These are phyloP conservation scores for Suhomyces kunorum DNA, from an alignment of 1,139 yeast genomes.

Conservation along the genomic window DNA sequence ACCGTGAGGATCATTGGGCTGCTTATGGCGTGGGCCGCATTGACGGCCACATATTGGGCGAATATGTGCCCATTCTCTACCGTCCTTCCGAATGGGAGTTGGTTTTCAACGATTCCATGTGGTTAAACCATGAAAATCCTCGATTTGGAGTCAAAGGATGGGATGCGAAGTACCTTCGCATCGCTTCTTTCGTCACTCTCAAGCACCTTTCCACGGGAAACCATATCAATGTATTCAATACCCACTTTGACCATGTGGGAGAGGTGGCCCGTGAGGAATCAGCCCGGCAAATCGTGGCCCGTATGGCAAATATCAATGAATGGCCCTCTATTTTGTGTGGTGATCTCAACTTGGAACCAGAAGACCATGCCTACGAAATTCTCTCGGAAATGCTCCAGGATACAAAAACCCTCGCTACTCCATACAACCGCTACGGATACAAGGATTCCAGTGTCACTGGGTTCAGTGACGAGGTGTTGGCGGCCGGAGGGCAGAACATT, in stretches of 20 bases:
- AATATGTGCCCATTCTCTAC: constrained; percentile 38
- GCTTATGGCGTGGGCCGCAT: constrained; percentile 39
- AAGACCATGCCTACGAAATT: constrained; percentile 25
- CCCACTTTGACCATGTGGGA: constrained; percentile 60
- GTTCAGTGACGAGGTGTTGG: constrained; percentile 39
- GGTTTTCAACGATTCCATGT: constrained; percentile 33
- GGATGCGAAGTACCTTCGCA: constrained; percentile 56
- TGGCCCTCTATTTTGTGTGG: constrained; percentile 45
- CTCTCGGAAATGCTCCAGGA: constrained; percentile 39
- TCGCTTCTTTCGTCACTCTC: constrained; percentile 47
- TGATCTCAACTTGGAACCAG: constrained; percentile 23
- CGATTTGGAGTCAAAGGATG: constrained; percentile 44
- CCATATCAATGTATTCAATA: constrained; percentile 48
- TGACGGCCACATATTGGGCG: constrained; percentile 36
- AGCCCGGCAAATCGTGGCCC: constrained; percentile 45
- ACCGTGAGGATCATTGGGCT: constrained; percentile 32
- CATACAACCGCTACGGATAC: constrained; percentile 44
- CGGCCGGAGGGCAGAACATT: constrained; percentile 39
- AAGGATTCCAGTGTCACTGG: constrained; percentile 51
- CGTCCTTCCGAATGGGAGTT: constrained; percentile 35
- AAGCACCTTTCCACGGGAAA: constrained; percentile 30
- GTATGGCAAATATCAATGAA: constrained; percentile 37
- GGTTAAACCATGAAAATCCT: constrained; percentile 35
- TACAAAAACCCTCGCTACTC: constrained; percentile 25
- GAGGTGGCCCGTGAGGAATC: constrained; percentile 46